Evolutionary conservation across 2,329 filamentous ascomycete species (phyloP).

Genomic region (Paramyrothecium sp.): DNA sequence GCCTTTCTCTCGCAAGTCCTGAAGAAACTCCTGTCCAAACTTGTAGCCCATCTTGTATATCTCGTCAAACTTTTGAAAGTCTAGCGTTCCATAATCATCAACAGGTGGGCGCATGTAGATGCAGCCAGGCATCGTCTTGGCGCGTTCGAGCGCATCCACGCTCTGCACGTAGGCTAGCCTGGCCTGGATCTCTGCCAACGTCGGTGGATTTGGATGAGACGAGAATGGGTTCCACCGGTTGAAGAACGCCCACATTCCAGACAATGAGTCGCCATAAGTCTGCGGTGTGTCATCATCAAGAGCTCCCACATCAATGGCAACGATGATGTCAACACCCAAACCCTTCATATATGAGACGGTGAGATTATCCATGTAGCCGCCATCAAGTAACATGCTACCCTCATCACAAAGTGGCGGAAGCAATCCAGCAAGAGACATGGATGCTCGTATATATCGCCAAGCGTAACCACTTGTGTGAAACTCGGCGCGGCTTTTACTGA

Average conservation of each 20-base stretch:
- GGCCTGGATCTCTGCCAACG: conserved; percentile 92
- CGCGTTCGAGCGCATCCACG: conserved; percentile 89
- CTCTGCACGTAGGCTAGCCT: conserved; percentile 92
- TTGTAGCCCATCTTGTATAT: conserved; percentile 87
- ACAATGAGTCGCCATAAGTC: conserved; percentile 88
- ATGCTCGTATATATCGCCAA: conserved; percentile 94
- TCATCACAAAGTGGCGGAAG: conserved; percentile 95
- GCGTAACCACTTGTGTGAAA: conserved; percentile 96
- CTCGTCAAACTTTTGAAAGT: conserved; percentile 97
- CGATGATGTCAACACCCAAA: conserved; percentile 88
- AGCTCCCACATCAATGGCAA: conserved; percentile 91
- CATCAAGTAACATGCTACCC: conserved; percentile 93
- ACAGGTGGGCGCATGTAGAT: conserved; percentile 96
- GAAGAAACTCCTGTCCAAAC: conserved; percentile 79
- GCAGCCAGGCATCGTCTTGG: conserved; percentile 87
- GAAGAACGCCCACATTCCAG: conserved; percentile 89
- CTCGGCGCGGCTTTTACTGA: conserved; percentile 87
- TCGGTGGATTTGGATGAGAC: conserved; percentile 84
- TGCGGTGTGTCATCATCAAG: conserved; percentile 92
- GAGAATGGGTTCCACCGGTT: conserved; percentile 99
- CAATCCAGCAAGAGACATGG: conserved; percentile 92
- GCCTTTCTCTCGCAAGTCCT: conserved; percentile 74
- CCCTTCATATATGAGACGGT: conserved; percentile 97
- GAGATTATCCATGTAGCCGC: conserved; percentile 95
- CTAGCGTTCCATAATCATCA: conserved; percentile 88